Evolutionary conservation across 2,329 filamentous ascomycete genomes (phyloP).

Genomic region (Chaetothyriales sp.): DNA sequence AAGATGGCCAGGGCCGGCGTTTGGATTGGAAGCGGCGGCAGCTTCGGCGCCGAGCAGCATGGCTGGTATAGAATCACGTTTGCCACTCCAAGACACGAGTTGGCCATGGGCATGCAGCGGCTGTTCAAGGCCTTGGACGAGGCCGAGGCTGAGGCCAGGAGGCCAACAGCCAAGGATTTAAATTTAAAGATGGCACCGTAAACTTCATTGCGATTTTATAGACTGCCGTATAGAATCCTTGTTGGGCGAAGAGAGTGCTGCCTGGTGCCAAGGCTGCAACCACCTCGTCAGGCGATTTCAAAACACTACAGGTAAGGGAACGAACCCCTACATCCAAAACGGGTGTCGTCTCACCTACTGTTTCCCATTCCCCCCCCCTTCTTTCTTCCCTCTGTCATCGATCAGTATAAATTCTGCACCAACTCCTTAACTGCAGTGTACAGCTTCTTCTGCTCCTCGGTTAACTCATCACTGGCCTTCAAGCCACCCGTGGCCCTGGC

Average conservation of each 20-base stretch:
- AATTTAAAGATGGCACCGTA: no score
- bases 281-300: background rate
- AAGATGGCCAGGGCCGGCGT: slow-evolving; percentile 10
- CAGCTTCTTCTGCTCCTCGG: background rate
- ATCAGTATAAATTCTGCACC: background rate
- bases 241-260: background rate
- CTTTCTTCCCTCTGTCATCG: background rate
- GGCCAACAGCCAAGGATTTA: no score
- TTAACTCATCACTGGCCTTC: background rate
- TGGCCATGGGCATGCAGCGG: slow-evolving; percentile 11
- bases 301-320: background rate
- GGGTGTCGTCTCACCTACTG: background rate
- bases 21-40: slow-evolving; percentile 10
- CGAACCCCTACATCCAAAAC: background rate
- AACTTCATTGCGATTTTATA: no score
- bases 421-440: background rate
- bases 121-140: slow-evolving; percentile 1
- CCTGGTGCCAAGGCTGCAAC: background rate
- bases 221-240: no score
- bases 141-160: background rate
- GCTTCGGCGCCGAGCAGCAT: slow-evolving; percentile 10
- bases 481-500: slow-evolving; percentile 10
- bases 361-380: background rate
- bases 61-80: slow-evolving; percentile 14
- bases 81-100: slow-evolving; percentile 10